Base-by-base conservation (phyloP, 257 asterid genomes). In the Nicotiana sylvestris region DNA sequence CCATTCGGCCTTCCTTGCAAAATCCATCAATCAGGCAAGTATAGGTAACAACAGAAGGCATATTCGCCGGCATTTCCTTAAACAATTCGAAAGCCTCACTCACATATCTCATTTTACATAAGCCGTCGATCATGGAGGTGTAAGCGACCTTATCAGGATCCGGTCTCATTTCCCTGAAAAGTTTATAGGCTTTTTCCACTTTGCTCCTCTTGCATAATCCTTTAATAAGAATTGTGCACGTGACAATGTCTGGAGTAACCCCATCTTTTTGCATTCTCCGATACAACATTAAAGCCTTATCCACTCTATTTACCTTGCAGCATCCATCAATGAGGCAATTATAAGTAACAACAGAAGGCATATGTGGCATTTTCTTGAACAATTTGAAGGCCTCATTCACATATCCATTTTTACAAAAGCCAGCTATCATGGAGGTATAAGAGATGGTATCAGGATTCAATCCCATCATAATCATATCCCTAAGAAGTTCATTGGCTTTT, bases 11-110 rank as follows among this genome's bases (percentile, higher is more conserved):
- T 70, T 55, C 77, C 84, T 85, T 87, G 81, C 81, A 89, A 81
- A 84, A 89, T 30, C 91, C 93, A 80, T 89, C 89, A 85, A 91
- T 88, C 67, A 91, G 84, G 81, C 95, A 90, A 25, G 93, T 90
- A 85, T 89, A 91, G n/a, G 95, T 92, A 58, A 90, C 87, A n/a
- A 90, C 89, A 25, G 92, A 90, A 87, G 95, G 92, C 35, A 66
- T 81, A 4, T 61, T 81, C 81, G 83, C 82, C 55, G 30, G 27
- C 95, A 92, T 91, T 81, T 90, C 93, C 60, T 84, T 55, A 70
- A 86, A 84, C 83, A 89, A 72, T 60, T 43, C 81, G 85, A 77
- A 76, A 17, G 93, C 95, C 80, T 29, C 84, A 82, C 35, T 82
- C 90, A 86, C 80, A 84, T 87, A 81, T 57, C 81, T 77, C 37